Evolutionary conservation across 2,329 filamentous ascomycete species (phyloP).

Genomic region (Madurella mycetomatis): DNA sequence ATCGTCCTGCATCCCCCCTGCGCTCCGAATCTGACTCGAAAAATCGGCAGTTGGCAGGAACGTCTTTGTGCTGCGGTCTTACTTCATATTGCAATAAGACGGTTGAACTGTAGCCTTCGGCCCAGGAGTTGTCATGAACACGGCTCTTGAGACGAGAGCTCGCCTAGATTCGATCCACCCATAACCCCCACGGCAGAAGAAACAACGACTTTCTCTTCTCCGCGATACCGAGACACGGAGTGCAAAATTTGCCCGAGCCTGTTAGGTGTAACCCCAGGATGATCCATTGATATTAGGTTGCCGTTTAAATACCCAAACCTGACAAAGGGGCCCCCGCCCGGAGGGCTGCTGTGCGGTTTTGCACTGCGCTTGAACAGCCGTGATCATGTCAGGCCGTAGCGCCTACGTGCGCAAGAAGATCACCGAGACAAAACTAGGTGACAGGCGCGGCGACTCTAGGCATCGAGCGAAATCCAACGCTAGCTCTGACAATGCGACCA

Average conservation of each 20-base stretch:
- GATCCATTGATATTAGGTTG: background rate
- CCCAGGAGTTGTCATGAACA: too few relatives aligned
- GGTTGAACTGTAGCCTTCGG: background rate
- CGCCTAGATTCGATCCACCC: background rate
- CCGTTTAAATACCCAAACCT: background rate
- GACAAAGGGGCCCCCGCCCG: background rate
- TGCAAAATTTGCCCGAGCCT: background rate
- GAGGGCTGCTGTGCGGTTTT: background rate
- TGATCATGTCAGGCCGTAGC: conserved; percentile 53
- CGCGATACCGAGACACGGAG: background rate
- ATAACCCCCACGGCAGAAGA: background rate
- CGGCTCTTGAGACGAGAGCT: background rate
- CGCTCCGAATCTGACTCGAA: background rate
- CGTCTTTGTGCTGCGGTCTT: background rate
- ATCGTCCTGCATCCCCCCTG: background rate
- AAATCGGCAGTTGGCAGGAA: conserved; percentile 2
- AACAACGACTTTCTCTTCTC: background rate
- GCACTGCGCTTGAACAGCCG: background rate
- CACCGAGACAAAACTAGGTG: conserved; percentile 42
- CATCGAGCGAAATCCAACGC: conserved; percentile 36
- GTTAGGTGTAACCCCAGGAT: background rate
- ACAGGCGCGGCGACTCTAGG: conserved; percentile 26
- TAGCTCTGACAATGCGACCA: conserved; percentile 37
- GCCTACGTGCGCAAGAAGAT: conserved; percentile 57
- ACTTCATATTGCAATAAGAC: background rate